These are phyloP conservation scores for Ziziphus jujuba DNA, from an alignment of 306 rosid genomes.

Conservation along the genomic window DNA sequence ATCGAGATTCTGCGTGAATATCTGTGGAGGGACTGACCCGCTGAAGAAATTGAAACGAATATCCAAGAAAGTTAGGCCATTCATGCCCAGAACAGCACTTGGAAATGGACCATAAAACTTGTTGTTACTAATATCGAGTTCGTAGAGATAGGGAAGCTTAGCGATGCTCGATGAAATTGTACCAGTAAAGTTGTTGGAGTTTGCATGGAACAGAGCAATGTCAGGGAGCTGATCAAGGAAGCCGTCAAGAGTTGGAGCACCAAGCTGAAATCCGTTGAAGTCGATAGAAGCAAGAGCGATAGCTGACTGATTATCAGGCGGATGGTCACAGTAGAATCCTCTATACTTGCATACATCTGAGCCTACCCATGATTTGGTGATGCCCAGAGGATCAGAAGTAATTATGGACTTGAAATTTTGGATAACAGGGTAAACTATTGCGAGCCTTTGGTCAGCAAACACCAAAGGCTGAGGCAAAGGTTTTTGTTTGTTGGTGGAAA, in stretches of 20 bases:
- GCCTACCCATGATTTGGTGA: slow-evolving; percentile 76
- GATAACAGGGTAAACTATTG: slow-evolving; percentile 60
- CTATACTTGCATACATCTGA: slow-evolving; percentile 70
- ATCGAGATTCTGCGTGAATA: slow-evolving; percentile 63
- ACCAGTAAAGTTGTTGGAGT: slow-evolving; percentile 74
- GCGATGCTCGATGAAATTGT: slow-evolving; percentile 55
- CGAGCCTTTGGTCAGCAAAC: slow-evolving; percentile 69
- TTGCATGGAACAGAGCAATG: slow-evolving; percentile 86
- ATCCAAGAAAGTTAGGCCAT: slow-evolving; percentile 58
- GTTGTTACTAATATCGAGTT: slow-evolving; percentile 85
- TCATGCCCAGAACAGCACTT: slow-evolving; percentile 52
- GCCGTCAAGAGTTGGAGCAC: slow-evolving; percentile 71
- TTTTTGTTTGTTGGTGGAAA: slow-evolving; percentile 10
- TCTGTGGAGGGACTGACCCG: slow-evolving; percentile 76
- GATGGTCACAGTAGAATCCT: slow-evolving; percentile 79
- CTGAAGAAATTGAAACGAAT: slow-evolving; percentile 71
- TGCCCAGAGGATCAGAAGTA: slow-evolving; percentile 64
- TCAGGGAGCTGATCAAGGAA: slow-evolving; percentile 80
- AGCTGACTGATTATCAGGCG: slow-evolving; percentile 73
- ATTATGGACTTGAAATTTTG: slow-evolving; percentile 81
- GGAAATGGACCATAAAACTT: slow-evolving; percentile 79
- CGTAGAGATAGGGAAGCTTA: slow-evolving; percentile 68
- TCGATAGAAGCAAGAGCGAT: slow-evolving; percentile 71
- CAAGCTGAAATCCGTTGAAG: slow-evolving; percentile 74
- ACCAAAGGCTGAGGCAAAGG: slow-evolving; percentile 22